Conservation (phyloP, 176 grass and related monocot species). For the Pontederia crassipes region DNA sequence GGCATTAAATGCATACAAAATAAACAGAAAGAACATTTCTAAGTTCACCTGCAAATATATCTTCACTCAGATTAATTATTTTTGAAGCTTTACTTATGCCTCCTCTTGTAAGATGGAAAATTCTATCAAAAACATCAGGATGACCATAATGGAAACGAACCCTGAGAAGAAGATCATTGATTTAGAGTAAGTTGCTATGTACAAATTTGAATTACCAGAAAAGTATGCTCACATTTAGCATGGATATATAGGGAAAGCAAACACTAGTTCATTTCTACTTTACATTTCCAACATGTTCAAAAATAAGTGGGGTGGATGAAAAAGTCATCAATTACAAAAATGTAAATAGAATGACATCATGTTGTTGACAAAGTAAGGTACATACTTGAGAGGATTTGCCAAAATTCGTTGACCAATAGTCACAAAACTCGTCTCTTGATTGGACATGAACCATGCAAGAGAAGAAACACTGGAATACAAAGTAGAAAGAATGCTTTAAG, state of each 20-base stretch:
- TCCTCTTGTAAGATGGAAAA: constrained; percentile 95
- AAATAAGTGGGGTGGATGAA: too few species aligned
- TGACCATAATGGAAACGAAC: constrained; percentile 98
- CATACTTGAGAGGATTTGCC: constrained; percentile 94
- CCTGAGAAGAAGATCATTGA: constrained; percentile 22
- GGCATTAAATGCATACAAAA: constrained; percentile 11
- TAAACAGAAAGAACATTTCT: not conserved
- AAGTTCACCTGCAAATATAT: constrained; percentile 81
- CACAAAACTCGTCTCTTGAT: constrained; percentile 98
- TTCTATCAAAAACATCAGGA: constrained; percentile 98
- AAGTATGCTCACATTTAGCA: too few species aligned
- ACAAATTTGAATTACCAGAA: not conserved
- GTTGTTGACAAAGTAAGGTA: constrained; percentile 9
- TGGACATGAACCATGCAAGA: constrained; percentile 99
- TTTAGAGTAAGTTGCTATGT: not conserved
- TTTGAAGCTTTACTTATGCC: constrained; percentile 97
- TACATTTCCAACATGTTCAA: too few species aligned
- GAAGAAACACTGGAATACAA: constrained; percentile 70
- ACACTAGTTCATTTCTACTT: too few species aligned
- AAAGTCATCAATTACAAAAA: too few species aligned
- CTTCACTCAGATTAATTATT: constrained; percentile 96
- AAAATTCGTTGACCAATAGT: constrained; percentile 91
- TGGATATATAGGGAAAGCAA: too few species aligned
- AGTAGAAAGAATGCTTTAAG: constrained; percentile 18
- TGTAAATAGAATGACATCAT: too few species aligned